Conservation (phyloP, 108 stramenopile species). For the Cyclotella baltica region DNA sequence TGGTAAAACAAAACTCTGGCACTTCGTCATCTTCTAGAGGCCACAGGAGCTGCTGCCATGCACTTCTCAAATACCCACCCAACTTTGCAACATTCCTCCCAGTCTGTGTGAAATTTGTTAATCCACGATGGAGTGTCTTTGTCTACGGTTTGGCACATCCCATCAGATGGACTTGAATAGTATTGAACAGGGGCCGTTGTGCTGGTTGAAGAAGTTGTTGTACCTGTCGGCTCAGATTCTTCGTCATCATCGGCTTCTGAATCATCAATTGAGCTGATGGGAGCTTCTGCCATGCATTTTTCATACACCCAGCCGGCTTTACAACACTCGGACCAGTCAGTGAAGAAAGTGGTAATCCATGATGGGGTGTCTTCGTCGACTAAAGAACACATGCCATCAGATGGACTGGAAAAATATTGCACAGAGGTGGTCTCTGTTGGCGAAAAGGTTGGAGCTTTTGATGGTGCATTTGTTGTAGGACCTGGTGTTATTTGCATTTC, state of each 20-base stretch:
- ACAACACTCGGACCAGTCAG: conserved; percentile 2
- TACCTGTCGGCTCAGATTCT: background rate
- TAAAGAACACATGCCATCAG: background rate
- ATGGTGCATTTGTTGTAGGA: background rate
- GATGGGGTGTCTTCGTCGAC: conserved; percentile 1
- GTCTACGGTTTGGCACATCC: background rate
- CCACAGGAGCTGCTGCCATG: too few species aligned
- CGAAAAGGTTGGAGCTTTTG: background rate
- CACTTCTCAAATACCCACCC: background rate
- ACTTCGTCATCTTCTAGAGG: too few species aligned
- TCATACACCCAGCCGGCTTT: conserved; percentile 4
- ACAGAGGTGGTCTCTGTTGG: background rate
- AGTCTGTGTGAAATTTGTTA: background rate
- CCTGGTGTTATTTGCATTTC: too few species aligned
- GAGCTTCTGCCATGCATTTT: conserved; percentile 9
- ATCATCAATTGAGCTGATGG: background rate
- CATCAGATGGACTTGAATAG: background rate
- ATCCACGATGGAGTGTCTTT: background rate
- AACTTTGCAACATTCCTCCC: background rate
- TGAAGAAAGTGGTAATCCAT: conserved; percentile 4
- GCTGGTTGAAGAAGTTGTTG: background rate
- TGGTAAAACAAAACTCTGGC: too few species aligned
- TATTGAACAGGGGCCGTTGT: background rate
- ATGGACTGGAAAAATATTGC: conserved; percentile 3
- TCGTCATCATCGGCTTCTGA: background rate